phyloP scores from a whole-genome alignment of 2,329 filamentous ascomycete genomes.

The Microsporum ferrugineum region DNA sequence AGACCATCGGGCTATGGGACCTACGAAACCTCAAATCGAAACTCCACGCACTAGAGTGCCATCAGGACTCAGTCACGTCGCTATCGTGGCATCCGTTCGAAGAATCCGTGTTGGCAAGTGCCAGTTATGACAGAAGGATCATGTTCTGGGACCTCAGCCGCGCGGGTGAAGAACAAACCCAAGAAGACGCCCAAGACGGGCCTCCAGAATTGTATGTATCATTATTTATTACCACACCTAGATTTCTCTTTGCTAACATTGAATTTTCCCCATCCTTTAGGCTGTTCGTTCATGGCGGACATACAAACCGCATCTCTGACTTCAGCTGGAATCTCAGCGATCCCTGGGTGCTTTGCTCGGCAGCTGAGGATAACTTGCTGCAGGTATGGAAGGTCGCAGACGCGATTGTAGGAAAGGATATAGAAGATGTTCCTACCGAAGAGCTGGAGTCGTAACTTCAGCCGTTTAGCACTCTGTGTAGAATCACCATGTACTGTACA shows the following conservation, averaged over 20 bases:
- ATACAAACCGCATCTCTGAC: slow-evolving; percentile 92
- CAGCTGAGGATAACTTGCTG: slow-evolving; percentile 90
- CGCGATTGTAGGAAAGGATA: slow-evolving; percentile 66
- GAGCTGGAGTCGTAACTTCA: slow-evolving; percentile 50
- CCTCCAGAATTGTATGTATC: slow-evolving; percentile 75
- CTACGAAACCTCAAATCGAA: slow-evolving; percentile 81
- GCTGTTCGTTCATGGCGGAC: slow-evolving; percentile 96
- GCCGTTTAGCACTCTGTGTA: neutral
- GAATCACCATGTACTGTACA: neutral
- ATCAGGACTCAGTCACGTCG: slow-evolving; percentile 80
- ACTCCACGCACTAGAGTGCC: slow-evolving; percentile 79
- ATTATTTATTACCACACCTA: neutral
- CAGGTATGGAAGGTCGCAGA: slow-evolving; percentile 88
- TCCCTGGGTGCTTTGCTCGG: slow-evolving; percentile 90
- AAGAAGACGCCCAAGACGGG: slow-evolving; percentile 89
- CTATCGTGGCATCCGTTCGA: slow-evolving; percentile 92
- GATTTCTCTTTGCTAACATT: neutral
- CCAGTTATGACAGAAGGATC: slow-evolving; percentile 83
- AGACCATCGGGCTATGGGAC: slow-evolving; percentile 92
- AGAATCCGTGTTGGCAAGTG: slow-evolving; percentile 75
- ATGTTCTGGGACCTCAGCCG: slow-evolving; percentile 93
- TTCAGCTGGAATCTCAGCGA: slow-evolving; percentile 98
- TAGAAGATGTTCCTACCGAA: slow-evolving; percentile 62
- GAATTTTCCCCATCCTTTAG: slow-evolving; percentile 31
- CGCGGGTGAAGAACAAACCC: slow-evolving; percentile 85